Evolutionary conservation across 208 protist species (phyloP), one percentile per base, ranked within the genome.

Genomic region (Sergeia podlipaevii): DNA sequence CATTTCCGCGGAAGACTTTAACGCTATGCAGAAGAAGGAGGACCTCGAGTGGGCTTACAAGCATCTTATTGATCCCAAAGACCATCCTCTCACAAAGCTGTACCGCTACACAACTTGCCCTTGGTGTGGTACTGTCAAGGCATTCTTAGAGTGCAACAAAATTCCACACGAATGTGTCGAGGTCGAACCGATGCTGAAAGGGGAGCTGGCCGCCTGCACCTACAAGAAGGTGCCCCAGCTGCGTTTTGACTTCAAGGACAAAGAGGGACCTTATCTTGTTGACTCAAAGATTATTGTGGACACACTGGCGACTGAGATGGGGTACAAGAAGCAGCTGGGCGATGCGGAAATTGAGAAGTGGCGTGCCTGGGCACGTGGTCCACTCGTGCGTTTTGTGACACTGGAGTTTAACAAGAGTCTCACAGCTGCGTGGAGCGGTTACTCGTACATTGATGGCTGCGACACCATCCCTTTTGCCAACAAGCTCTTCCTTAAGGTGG

Each of bases 211-310:
- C 11, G 55, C 67, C 21, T 73, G 61, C 34, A 29, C 17, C n/a
- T 96, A 96, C 87, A 93, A 89, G 52, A 96, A 96, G 66, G 90
- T 96, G 5, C 90, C 90, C 2, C 83, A 91, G 58, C 59, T 96
- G n/a, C 75, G 81, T 32, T 88, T 96, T 47, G 65, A 85, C 54
- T 57, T 68, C 11, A 28, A 47, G 23, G 51, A 66, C 29, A 23
- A 57, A 32, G 29, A 61, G 6, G 77, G 71, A 0, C 74, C 81
- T 48, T 80, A 86, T 54, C 42, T 96, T 26, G 89, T 89, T 4
- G 89, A 96, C 62, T 90, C 80, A 20, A 63, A 88, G 38, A 56
- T 87, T 27, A 93, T 96, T 59, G 82, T 96, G 5, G 75, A 79
- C 48, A 80, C 67, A 8, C 67, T 96, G 26, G 85, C 77, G 17